Evolutionary conservation across 306 rosid species (phyloP).

Genomic region (Citrullus mucosospermus): DNA sequence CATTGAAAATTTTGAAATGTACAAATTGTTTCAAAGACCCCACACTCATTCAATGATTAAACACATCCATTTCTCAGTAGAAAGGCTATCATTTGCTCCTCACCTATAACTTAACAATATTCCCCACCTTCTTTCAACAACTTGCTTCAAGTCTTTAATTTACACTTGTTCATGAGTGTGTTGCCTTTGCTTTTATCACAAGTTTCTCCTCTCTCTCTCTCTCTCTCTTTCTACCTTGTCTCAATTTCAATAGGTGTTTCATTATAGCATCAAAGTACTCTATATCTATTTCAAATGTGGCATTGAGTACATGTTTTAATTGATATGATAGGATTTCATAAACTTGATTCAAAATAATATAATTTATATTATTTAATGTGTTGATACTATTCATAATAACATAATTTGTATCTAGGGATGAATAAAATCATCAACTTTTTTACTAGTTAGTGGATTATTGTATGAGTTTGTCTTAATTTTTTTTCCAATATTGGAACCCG

Average conservation of each 20-base stretch:
- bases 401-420: too few species aligned
- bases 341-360: too few species aligned
- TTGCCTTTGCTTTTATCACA: conserved; percentile 3
- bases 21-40: background rate
- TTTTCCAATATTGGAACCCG: too few species aligned
- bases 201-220: background rate
- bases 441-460: too few species aligned
- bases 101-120: background rate
- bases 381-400: too few species aligned
- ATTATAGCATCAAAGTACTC: background rate
- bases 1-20: background rate
- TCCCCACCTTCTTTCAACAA: background rate
- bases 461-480: too few species aligned
- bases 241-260: background rate
- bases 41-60: background rate
- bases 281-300: background rate
- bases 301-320: background rate
- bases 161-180: background rate
- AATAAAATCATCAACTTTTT: too few species aligned
- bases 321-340: too few species aligned
- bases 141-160: background rate
- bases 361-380: too few species aligned
- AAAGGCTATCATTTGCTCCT: background rate
- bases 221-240: background rate
- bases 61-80: background rate